Evolutionary conservation across 2,329 filamentous ascomycete species (phyloP).

Genomic region (Xylariaceae sp.): DNA sequence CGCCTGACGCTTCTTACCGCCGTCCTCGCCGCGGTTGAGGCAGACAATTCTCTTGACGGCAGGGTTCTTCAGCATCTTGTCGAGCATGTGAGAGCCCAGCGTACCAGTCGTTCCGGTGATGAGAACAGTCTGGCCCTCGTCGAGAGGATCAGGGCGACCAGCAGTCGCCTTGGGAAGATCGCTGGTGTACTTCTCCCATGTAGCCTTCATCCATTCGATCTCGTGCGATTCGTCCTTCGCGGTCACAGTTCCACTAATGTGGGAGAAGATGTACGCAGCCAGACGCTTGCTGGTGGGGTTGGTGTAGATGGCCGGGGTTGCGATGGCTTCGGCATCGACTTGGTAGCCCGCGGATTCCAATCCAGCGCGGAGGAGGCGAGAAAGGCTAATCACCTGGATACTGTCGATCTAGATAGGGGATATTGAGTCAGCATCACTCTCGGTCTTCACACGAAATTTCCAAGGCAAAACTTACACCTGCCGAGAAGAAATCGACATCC

Average conservation of each 20-base stretch:
- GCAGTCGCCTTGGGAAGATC: conserved; percentile 25
- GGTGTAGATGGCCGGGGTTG: conserved; percentile 37
- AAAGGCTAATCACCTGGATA: conserved; percentile 37
- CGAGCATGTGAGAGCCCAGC: conserved; percentile 44
- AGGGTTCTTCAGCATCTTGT: conserved; percentile 32
- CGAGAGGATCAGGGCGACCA: conserved; percentile 28
- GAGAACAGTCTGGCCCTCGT: conserved; percentile 38
- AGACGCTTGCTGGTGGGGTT: conserved; percentile 36
- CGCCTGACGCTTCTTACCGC: conserved; percentile 36
- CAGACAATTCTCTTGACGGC: conserved; percentile 41
- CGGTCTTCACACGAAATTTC: not conserved
- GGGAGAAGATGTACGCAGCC: conserved; percentile 33
- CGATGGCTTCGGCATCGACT: conserved; percentile 33
- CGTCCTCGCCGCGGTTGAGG: conserved; percentile 44
- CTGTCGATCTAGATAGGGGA: conserved; percentile 32
- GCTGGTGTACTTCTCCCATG: conserved; percentile 35
- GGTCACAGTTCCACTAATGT: conserved; percentile 16
- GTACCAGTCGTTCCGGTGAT: conserved; percentile 47
- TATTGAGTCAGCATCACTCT: conserved; percentile 6
- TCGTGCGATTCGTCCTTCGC: conserved; percentile 18
- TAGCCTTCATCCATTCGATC: conserved; percentile 31
- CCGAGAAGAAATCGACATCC: conserved; percentile 37
- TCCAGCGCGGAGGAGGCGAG: conserved; percentile 34
- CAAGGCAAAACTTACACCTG: conserved; percentile 24
- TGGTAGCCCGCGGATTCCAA: conserved; percentile 31